Conservation (phyloP, 2,329 filamentous ascomycete genomes). For the Phyllosticta paracitricarpa region DNA sequence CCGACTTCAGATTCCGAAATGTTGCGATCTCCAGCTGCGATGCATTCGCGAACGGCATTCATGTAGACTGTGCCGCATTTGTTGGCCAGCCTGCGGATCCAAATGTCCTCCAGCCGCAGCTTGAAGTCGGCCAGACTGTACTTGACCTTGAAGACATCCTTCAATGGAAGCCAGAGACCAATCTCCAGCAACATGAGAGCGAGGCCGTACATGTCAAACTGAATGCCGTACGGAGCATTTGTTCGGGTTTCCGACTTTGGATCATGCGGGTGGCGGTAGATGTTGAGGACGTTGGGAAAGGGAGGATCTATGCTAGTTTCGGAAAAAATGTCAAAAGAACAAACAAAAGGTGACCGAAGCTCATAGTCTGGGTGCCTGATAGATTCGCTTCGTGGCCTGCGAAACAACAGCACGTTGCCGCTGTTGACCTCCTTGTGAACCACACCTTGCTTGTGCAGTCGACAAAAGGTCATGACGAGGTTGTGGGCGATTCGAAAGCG, state of each 20-base stretch:
- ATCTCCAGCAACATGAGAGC: slow-evolving; percentile 65
- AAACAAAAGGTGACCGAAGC: slow-evolving; percentile 58
- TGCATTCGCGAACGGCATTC: slow-evolving; percentile 63
- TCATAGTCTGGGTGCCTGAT: slow-evolving; percentile 30
- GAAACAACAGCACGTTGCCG: slow-evolving; percentile 58
- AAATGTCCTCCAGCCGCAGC: slow-evolving; percentile 52
- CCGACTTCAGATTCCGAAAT: slow-evolving; percentile 19
- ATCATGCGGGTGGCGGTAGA: slow-evolving; percentile 58
- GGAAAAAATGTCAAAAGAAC: slow-evolving; percentile 66
- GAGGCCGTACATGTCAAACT: slow-evolving; percentile 59
- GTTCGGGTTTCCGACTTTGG: slow-evolving; percentile 35
- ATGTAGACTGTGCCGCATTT: slow-evolving; percentile 66
- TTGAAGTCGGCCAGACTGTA: slow-evolving; percentile 53
- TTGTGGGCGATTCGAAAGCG: slow-evolving; percentile 68
- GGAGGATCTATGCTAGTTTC: slow-evolving; percentile 17
- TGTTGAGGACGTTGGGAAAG: slow-evolving; percentile 38
- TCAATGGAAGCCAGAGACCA: slow-evolving; percentile 62
- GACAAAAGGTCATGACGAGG: slow-evolving; percentile 61
- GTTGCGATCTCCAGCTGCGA: slow-evolving; percentile 52
- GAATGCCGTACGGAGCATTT: slow-evolving; percentile 15
- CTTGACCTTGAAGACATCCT: slow-evolving; percentile 48
- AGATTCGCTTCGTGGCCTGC: slow-evolving; percentile 35
- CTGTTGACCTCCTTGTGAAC: slow-evolving; percentile 61
- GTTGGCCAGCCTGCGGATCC: slow-evolving; percentile 53
- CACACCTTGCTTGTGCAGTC: slow-evolving; percentile 59